Evolutionary conservation across 257 asterid genomes (phyloP).

Genomic region (Lavandula angustifolia): DNA sequence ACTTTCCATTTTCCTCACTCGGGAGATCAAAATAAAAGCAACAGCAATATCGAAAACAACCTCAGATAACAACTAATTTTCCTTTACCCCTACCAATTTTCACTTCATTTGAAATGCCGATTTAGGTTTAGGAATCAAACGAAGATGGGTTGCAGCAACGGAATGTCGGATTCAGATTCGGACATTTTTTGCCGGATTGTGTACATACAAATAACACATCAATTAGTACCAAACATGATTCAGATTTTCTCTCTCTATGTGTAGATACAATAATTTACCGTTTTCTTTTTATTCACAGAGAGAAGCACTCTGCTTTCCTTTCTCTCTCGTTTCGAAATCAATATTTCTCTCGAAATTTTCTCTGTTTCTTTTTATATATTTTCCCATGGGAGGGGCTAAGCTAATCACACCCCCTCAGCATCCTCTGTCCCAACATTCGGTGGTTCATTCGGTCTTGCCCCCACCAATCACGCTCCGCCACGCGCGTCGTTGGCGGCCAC

Average conservation of each 20-base stretch:
- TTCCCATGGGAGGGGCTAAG: no score
- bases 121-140: conserved; percentile 40
- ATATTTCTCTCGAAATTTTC: no score
- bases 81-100: conserved; percentile 24
- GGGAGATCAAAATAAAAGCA: conserved; percentile 31
- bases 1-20: conserved; percentile 64
- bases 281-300: background rate
- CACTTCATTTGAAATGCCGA: conserved; percentile 47
- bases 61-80: conserved; percentile 37
- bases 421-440: no score
- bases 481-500: no score
- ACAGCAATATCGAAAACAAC: conserved; percentile 26
- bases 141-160: conserved; percentile 62
- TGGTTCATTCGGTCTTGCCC: no score
- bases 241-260: conserved; percentile 47
- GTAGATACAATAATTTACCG: conserved; percentile 30
- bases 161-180: conserved; percentile 81
- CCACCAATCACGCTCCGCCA: no score
- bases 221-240: conserved; percentile 40
- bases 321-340: no score
- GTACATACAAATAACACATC: conserved; percentile 31
- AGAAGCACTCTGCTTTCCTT: no score
- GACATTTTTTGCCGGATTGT: conserved; percentile 46
- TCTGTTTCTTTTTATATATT: no score
- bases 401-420: no score